phyloP scores from a whole-genome alignment of 2,329 filamentous ascomycete genomes.

The Epichloe hybrida region DNA sequence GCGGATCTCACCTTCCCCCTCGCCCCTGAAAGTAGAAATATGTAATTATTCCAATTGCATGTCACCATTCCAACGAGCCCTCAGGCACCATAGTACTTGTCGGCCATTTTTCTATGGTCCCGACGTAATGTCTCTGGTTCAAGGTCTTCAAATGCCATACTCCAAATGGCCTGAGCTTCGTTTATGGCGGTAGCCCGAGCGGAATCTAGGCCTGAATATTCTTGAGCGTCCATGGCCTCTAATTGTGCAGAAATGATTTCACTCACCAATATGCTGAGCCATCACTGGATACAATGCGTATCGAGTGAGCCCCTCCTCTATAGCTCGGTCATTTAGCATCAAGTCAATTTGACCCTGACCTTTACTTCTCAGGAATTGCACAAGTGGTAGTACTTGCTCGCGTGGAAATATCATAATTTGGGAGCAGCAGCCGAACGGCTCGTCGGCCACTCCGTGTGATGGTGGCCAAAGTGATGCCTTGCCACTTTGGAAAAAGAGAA shows the following conservation, averaged over 20 bases:
- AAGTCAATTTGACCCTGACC: background rate
- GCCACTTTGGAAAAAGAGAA: background rate
- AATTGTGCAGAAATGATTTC: background rate
- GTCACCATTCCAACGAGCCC: background rate
- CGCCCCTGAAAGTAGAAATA: no score
- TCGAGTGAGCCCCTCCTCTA: background rate
- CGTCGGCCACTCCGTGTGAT: background rate
- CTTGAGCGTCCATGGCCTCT: background rate
- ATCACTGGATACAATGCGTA: background rate
- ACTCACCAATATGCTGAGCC: background rate
- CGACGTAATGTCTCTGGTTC: background rate
- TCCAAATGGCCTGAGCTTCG: background rate
- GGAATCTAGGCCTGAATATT: background rate
- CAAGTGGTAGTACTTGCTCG: background rate
- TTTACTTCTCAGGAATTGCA: background rate
- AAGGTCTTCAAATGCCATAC: background rate
- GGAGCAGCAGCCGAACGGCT: slow-evolving; percentile 1
- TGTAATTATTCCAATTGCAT: no score
- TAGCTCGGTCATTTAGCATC: background rate
- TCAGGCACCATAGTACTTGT: background rate
- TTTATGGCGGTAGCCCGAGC: background rate
- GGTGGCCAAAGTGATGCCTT: background rate
- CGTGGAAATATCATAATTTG: background rate
- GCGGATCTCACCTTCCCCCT: no score
- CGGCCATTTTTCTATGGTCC: background rate